These are phyloP conservation scores for Flueggea neowawraea DNA, from an alignment of 441 rosid genomes.

Conservation along the genomic window DNA sequence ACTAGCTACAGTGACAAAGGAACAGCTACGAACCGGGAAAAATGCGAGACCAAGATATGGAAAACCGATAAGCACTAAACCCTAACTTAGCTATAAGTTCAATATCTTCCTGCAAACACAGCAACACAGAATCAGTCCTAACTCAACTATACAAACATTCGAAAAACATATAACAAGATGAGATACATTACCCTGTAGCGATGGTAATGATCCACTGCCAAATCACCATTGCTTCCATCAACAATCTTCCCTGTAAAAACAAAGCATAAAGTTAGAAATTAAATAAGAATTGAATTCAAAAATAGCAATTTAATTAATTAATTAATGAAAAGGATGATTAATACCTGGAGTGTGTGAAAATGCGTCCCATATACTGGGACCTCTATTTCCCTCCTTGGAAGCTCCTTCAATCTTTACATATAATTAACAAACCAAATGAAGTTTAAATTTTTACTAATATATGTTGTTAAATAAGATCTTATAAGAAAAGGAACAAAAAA, in stretches of 20 bases:
- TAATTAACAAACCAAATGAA: constrained; percentile 10
- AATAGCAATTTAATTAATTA: no score
- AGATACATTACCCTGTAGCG: constrained; percentile 54
- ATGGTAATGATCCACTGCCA: constrained; percentile 92
- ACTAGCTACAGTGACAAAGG: background rate
- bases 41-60: constrained; percentile 94
- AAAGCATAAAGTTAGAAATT: constrained; percentile 2
- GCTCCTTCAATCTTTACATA: constrained; percentile 99
- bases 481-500: no score
- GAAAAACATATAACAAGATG: no score
- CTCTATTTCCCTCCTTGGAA: constrained; percentile 64
- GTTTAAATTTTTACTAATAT: no score
- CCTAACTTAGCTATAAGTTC: constrained; percentile 69
- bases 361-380: constrained; percentile 86
- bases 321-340: background rate
- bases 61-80: constrained; percentile 84
- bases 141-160: constrained; percentile 1
- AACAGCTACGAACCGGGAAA: constrained; percentile 57
- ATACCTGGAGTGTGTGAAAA: constrained; percentile 66
- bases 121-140: constrained; percentile 8
- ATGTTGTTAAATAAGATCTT: background rate
- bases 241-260: constrained; percentile 50
- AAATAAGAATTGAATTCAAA: no score
- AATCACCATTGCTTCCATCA: constrained; percentile 80
- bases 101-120: constrained; percentile 67